phyloP scores from a whole-genome alignment of 169 alveolate species.

The Miamiensis avidus region DNA sequence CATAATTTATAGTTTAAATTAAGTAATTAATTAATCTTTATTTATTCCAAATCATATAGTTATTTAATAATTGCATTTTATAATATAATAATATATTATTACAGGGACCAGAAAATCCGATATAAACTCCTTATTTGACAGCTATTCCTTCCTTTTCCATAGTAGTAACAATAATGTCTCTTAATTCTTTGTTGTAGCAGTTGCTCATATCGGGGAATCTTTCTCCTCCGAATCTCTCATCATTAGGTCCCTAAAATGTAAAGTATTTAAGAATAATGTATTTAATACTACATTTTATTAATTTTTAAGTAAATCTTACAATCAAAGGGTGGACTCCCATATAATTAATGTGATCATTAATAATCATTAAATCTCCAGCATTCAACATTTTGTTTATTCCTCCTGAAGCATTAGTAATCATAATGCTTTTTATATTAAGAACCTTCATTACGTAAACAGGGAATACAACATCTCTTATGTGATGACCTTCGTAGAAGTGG shows the following conservation, averaged over 20 bases:
- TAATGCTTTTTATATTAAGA: background rate
- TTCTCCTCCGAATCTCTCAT: slow-evolving; percentile 19
- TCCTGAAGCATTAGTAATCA: slow-evolving; percentile 28
- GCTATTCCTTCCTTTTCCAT: slow-evolving; percentile 18
- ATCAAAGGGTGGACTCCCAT: slow-evolving; percentile 23
- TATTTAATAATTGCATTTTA: too few species aligned
- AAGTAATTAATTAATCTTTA: too few species aligned
- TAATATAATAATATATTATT: too few species aligned
- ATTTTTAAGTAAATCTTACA: background rate
- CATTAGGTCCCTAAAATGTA: slow-evolving; percentile 2
- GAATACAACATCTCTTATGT: slow-evolving; percentile 22
- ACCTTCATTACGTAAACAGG: slow-evolving; percentile 17
- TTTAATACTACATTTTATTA: too few species aligned
- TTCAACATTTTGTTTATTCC: slow-evolving; percentile 17
- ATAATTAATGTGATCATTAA: slow-evolving; percentile 20
- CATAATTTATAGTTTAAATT: too few species aligned
- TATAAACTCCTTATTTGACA: slow-evolving; percentile 18
- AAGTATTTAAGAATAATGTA: too few species aligned
- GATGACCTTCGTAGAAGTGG: slow-evolving; percentile 21
- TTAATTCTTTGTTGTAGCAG: slow-evolving; percentile 2
- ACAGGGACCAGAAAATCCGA: slow-evolving; percentile 21
- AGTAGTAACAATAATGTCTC: background rate
- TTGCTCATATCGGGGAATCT: slow-evolving; percentile 30
- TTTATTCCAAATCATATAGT: background rate
- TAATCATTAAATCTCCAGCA: slow-evolving; percentile 26